Evolutionary conservation across 768 basidiomycete genomes (phyloP).

Genomic region (Russula foetens): DNA sequence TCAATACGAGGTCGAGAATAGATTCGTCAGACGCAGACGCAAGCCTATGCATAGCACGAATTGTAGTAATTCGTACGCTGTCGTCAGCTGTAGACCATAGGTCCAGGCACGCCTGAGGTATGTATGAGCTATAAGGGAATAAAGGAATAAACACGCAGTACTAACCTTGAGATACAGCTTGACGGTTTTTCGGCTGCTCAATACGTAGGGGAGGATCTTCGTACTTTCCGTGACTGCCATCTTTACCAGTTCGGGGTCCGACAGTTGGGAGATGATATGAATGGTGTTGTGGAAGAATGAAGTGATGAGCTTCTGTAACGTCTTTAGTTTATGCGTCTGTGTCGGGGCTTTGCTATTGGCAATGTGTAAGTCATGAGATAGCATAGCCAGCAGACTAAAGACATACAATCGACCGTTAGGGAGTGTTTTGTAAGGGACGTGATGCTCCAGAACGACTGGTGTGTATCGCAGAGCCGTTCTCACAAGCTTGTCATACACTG

Average conservation of each 20-base stretch:
- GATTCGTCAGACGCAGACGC: constrained; percentile 71
- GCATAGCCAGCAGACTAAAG: not conserved
- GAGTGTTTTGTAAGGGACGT: constrained; percentile 79
- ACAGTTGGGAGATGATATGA: constrained; percentile 68
- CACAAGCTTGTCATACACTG: constrained; percentile 94
- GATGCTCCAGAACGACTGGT: constrained; percentile 79
- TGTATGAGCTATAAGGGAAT: not conserved
- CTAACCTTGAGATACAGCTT: constrained; percentile 81
- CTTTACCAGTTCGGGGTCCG: constrained; percentile 54
- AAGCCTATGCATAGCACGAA: constrained; percentile 75
- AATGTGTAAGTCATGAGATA: not conserved
- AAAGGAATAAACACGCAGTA: not conserved
- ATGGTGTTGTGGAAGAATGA: constrained; percentile 87
- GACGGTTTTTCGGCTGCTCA: constrained; percentile 74
- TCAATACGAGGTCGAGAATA: constrained; percentile 78
- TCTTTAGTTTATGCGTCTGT: constrained; percentile 73
- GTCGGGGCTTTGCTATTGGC: constrained; percentile 71
- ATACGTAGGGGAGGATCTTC: constrained; percentile 84
- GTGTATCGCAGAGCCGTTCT: constrained; percentile 84
- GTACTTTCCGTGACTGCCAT: constrained; percentile 77
- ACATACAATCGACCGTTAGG: constrained; percentile 81
- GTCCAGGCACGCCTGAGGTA: constrained; percentile 62
- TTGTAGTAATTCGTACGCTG: constrained; percentile 73
- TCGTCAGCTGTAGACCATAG: constrained; percentile 82
- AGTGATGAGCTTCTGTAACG: constrained; percentile 78